Conservation (phyloP, 108 stramenopile genomes). For the Cyclostephanos invisitatus region DNA sequence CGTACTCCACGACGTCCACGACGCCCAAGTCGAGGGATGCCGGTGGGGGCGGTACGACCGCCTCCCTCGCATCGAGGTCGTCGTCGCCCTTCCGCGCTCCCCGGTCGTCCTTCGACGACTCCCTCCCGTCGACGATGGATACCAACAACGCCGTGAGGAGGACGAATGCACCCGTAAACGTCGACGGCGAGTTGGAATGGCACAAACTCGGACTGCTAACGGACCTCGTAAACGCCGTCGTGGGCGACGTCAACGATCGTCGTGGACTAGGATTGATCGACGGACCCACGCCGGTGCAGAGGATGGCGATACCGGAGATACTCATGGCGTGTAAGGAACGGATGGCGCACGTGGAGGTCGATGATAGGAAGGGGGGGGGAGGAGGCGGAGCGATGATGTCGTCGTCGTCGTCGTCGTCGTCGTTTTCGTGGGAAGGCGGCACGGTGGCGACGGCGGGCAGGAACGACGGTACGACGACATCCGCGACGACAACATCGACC, state of each 20-base stretch:
- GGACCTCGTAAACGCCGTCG: slow-evolving; percentile 56
- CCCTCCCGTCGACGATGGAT: slow-evolving; percentile 27
- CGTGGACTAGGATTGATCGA: slow-evolving; percentile 32
- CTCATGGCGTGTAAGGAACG: slow-evolving; percentile 51
- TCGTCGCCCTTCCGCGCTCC: slow-evolving; percentile 45
- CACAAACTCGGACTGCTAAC: slow-evolving; percentile 66
- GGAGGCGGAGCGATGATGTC: too few relatives aligned
- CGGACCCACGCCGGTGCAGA: slow-evolving; percentile 82
- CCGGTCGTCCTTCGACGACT: slow-evolving; percentile 44
- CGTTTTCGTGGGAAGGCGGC: background rate
- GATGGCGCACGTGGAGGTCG: slow-evolving; percentile 32
- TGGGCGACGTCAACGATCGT: background rate
- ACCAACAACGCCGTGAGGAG: background rate
- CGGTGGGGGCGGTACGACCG: background rate
- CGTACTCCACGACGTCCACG: slow-evolving; percentile 32
- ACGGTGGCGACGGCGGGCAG: background rate
- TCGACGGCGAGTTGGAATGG: slow-evolving; percentile 50
- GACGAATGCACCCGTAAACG: too few relatives aligned
- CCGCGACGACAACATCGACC: background rate
- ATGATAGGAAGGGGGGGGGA: slow-evolving; percentile 6
- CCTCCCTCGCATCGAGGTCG: slow-evolving; percentile 17
- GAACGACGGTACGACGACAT: background rate
- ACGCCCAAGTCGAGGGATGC: slow-evolving; percentile 6
- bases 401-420: background rate
- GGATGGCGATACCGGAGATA: slow-evolving; percentile 74